phyloP scores from a whole-genome alignment of 306 rosid species.

The Echinosophora koreensis region DNA sequence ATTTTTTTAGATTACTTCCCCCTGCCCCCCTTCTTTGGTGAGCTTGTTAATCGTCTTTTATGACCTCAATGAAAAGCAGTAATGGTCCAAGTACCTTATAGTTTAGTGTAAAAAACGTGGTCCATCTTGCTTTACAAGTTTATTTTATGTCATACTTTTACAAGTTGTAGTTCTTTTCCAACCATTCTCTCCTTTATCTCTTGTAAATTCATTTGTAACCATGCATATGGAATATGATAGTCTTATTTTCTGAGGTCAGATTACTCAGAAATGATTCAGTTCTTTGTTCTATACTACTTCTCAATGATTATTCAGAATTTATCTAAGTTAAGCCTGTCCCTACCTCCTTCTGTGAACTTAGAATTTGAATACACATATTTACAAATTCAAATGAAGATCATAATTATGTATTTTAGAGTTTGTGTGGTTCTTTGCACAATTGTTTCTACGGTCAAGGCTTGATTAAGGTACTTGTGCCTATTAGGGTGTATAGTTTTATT shows the following conservation, averaged over 20 bases:
- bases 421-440: constrained; percentile 4
- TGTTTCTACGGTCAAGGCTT: background rate
- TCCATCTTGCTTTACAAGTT: background rate
- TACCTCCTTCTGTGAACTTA: background rate
- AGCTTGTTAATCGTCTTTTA: background rate
- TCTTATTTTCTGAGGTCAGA: background rate
- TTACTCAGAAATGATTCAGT: constrained; percentile 28
- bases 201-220: background rate
- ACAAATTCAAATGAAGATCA: background rate
- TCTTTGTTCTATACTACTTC: background rate
- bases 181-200: background rate
- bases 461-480: constrained; percentile 35
- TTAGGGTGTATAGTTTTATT: constrained; percentile 1
- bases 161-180: constrained; percentile 9
- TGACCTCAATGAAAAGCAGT: background rate
- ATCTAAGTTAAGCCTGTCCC: constrained; percentile 15
- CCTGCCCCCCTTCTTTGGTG: too few relatives aligned
- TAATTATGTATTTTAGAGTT: background rate
- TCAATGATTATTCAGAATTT: background rate
- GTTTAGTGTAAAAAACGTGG: constrained; percentile 6
- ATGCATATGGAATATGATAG: constrained; percentile 27
- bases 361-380: background rate
- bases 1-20: background rate
- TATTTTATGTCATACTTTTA: constrained; percentile 17
- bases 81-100: background rate